A percentile compares a stretch with the other conserved stretches of the same genome.
These are phyloP conservation scores for Lumnitzera racemosa DNA, from an alignment of 345 rosid genomes.

Conservation along the genomic window DNA sequence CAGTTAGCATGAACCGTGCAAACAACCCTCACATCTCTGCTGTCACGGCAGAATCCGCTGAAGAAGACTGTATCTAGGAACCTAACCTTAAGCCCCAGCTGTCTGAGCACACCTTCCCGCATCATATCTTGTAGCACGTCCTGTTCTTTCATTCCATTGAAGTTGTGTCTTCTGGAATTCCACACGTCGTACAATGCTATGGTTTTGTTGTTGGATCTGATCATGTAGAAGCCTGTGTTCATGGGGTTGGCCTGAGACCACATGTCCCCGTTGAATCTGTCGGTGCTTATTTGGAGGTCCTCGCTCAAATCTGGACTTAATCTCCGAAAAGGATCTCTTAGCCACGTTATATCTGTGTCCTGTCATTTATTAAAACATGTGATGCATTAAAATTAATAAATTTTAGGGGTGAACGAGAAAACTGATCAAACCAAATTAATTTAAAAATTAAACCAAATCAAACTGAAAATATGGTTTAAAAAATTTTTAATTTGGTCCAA, in stretches of 20 bases:
- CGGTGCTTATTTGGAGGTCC: slow-evolving; percentile 72
- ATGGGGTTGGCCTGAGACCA: slow-evolving; percentile 23
- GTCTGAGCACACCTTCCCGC: slow-evolving; percentile 12
- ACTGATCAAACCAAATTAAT: too few species aligned
- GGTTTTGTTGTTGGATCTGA: slow-evolving; percentile 34
- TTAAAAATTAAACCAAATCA: too few species aligned
- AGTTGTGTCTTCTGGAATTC: slow-evolving; percentile 21
- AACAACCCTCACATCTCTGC: slow-evolving; percentile 19
- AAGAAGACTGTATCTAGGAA: slow-evolving; percentile 31
- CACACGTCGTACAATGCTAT: slow-evolving; percentile 25
- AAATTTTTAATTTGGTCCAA: too few species aligned
- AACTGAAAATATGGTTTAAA: too few species aligned
- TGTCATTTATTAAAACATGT: slow-evolving; percentile 8
- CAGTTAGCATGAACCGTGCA: slow-evolving; percentile 39
- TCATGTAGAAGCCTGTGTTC: slow-evolving; percentile 35
- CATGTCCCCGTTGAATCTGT: slow-evolving; percentile 23
- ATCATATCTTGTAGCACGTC: slow-evolving; percentile 23
- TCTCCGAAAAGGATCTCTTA: slow-evolving; percentile 46
- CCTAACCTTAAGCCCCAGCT: slow-evolving; percentile 18
- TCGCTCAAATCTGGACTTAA: slow-evolving; percentile 26
- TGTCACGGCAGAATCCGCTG: slow-evolving; percentile 34
- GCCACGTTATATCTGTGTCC: slow-evolving; percentile 81
- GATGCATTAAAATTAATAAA: too few species aligned
- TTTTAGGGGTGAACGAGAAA: too few species aligned
- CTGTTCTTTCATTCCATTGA: slow-evolving; percentile 25